Percentiles rank a stretch among this genome's conserved stretches.
These are phyloP conservation scores for Immersiella caudata DNA, from an alignment of 495 filamentous ascomycete genomes.

Conservation along the genomic window DNA sequence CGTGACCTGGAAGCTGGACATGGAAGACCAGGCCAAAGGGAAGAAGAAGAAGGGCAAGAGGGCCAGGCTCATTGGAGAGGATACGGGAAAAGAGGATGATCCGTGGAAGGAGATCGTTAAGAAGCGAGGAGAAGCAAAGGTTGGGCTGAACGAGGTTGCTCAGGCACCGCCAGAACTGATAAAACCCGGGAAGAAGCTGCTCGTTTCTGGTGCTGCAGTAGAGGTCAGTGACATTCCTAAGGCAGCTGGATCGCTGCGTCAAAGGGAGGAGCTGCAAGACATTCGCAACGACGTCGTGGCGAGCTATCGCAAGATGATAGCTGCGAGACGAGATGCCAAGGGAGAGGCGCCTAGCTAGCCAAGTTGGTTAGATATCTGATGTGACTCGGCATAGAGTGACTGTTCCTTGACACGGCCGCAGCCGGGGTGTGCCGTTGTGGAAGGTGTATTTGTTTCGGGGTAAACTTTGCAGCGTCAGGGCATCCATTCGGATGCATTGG, in stretches of 20 bases:
- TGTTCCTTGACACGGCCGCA: neutral
- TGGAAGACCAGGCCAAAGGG: constrained; percentile 32
- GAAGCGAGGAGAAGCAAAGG: constrained; percentile 60
- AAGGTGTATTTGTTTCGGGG: neutral
- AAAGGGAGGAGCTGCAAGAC: constrained; percentile 77
- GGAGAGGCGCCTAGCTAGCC: constrained; percentile 9
- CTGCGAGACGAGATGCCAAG: constrained; percentile 52
- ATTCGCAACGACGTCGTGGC: constrained; percentile 78
- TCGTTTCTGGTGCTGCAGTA: constrained; percentile 69
- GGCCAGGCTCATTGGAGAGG: constrained; percentile 45
- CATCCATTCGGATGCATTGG: neutral
- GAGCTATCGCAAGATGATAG: constrained; percentile 80
- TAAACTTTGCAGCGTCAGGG: neutral
- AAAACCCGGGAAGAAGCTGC: constrained; percentile 66
- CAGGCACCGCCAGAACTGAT: constrained; percentile 75
- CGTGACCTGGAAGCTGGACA: constrained; percentile 57
- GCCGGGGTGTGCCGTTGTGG: neutral
- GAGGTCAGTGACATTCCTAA: constrained; percentile 76
- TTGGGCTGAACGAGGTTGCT: constrained; percentile 75
- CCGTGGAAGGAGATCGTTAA: constrained; percentile 77
- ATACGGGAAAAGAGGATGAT: constrained; percentile 57
- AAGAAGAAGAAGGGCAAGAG: constrained; percentile 59
- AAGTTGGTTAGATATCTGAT: neutral
- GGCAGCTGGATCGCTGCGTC: constrained; percentile 74
- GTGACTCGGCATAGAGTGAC: neutral